These are phyloP conservation scores for Trichoderma sp. DNA, from an alignment of 2,329 filamentous ascomycete genomes.

Conservation along the genomic window DNA sequence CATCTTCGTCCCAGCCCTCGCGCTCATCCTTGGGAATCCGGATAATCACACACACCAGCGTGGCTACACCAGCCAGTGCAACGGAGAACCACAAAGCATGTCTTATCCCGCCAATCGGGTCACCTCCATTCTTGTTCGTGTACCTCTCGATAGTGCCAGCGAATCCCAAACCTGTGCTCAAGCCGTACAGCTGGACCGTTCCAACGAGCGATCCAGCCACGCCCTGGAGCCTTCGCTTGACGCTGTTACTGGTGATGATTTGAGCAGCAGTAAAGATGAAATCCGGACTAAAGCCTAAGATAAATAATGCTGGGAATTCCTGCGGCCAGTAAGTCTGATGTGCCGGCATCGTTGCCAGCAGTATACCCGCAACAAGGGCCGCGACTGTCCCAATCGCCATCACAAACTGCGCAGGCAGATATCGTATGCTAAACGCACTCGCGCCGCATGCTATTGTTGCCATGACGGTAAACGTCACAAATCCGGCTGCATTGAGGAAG, in stretches of 20 bases:
- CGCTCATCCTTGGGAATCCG: constrained; percentile 10
- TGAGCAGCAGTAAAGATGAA: constrained; percentile 7
- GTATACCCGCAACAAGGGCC: not conserved
- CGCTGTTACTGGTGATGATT: constrained; percentile 3
- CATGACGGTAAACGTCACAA: not conserved
- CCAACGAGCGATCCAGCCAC: constrained; percentile 5
- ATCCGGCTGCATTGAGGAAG: not conserved
- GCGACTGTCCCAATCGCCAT: constrained; percentile 3
- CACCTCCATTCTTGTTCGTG: not conserved
- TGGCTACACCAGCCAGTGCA: not conserved
- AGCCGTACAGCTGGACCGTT: constrained; percentile 7
- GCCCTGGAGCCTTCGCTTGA: not conserved
- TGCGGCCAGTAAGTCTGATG: constrained; percentile 7
- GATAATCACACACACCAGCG: not conserved
- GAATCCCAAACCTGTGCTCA: constrained; percentile 3
- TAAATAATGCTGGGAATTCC: not conserved
- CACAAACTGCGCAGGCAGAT: constrained; percentile 3
- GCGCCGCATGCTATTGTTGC: constrained; percentile 1
- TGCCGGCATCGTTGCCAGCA: constrained; percentile 2
- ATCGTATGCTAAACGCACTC: not conserved
- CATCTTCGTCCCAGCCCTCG: constrained; percentile 11
- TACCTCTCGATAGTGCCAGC: constrained; percentile 7
- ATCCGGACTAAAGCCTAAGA: not conserved
- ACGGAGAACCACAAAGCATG: constrained; percentile 8
- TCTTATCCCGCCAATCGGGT: not conserved